Percentiles rank a stretch among this genome's conserved stretches.
Evolutionary conservation across 2,329 filamentous ascomycete species (phyloP).

Genomic region (Huntiella abstrusa): DNA sequence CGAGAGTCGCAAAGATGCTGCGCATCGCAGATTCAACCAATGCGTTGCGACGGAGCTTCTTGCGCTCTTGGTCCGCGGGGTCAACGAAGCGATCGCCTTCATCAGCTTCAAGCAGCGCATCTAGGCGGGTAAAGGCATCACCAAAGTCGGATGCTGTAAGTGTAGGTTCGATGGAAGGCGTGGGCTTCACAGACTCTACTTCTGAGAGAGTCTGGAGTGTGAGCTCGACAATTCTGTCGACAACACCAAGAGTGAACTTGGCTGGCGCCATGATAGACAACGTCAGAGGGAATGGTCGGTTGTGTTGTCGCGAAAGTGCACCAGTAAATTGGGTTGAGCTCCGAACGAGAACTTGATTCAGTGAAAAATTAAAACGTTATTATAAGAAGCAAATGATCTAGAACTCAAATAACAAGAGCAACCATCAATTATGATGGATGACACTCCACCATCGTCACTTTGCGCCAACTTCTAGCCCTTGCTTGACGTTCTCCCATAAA

Average conservation of each 20-base stretch:
- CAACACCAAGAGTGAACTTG: too few species aligned
- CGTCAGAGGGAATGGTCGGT: too few species aligned
- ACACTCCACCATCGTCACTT: neutral
- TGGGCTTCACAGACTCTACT: constrained; percentile 39
- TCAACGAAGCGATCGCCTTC: constrained; percentile 16
- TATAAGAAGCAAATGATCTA: too few species aligned
- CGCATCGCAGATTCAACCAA: constrained; percentile 71
- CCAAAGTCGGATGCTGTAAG: constrained; percentile 51
- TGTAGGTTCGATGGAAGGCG: constrained; percentile 49
- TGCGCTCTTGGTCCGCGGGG: constrained; percentile 16
- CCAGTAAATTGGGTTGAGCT: too few species aligned
- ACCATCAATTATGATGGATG: too few species aligned
- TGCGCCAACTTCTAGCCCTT: neutral
- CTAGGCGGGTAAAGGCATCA: constrained; percentile 27
- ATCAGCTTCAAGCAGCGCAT: constrained; percentile 19
- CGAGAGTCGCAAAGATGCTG: constrained; percentile 57
- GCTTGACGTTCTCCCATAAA: neutral
- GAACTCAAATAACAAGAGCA: too few species aligned
- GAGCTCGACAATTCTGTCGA: too few species aligned
- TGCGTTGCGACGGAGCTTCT: constrained; percentile 36
- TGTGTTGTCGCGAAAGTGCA: too few species aligned
- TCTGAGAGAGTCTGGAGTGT: constrained; percentile 23
- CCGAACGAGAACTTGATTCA: too few species aligned
- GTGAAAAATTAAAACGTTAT: too few species aligned
- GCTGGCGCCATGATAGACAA: too few species aligned